These are phyloP conservation scores for Paraurostyla sp. DNA, from an alignment of 73 alveolate genomes.

Conservation along the genomic window DNA sequence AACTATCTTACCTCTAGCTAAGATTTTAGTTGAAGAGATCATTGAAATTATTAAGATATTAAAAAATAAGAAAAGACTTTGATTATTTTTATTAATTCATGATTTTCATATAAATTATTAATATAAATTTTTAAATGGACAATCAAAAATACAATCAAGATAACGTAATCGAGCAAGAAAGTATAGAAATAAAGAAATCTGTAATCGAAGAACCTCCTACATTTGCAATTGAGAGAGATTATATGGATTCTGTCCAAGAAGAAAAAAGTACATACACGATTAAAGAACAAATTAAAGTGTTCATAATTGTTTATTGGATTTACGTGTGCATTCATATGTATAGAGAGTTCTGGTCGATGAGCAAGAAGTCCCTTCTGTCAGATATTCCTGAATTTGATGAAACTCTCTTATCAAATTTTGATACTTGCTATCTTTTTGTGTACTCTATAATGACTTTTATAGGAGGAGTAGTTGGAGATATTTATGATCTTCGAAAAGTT, in stretches of 20 bases:
- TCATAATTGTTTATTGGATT: not conserved
- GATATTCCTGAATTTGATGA: not conserved
- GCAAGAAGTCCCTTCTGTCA: not conserved
- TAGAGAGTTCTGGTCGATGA: conserved; percentile 58
- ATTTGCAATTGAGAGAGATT: too few relatives aligned
- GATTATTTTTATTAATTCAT: too few relatives aligned
- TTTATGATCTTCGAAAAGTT: not conserved
- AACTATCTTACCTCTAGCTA: not conserved
- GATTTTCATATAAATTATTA: not conserved
- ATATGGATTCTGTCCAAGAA: too few relatives aligned
- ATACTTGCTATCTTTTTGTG: not conserved
- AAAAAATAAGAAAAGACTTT: not conserved
- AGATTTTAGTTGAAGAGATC: conserved; percentile 2
- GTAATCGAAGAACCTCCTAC: not conserved
- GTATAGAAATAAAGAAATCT: not conserved
- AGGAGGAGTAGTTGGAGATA: conserved; percentile 50
- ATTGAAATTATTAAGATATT: not conserved
- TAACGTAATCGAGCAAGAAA: not conserved
- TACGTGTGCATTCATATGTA: conserved; percentile 11
- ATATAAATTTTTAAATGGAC: not conserved
- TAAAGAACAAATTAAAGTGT: conserved; percentile 7
- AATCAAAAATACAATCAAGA: not conserved
- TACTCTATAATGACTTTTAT: not conserved
- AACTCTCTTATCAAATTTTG: not conserved
- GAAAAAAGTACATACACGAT: not conserved